Evolutionary conservation across 768 basidiomycete species (phyloP).

Genomic region (Polyporus arcularius): DNA sequence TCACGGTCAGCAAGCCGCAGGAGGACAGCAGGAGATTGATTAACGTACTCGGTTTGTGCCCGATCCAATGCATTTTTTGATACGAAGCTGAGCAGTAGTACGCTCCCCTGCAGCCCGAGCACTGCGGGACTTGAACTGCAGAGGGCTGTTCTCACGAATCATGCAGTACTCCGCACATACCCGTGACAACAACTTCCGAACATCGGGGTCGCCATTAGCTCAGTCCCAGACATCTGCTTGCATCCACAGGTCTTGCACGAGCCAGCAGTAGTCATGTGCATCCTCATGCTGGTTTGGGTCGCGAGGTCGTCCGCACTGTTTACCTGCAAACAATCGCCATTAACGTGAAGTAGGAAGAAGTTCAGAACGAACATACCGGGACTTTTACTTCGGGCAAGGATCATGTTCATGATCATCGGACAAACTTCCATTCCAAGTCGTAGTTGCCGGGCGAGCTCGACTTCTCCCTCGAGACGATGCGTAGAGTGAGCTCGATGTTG

Average conservation of each 20-base stretch:
- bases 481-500: constrained; percentile 42
- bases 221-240: constrained; percentile 42
- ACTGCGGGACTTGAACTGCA: constrained; percentile 43
- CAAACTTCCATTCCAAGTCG: constrained; percentile 35
- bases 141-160: constrained; percentile 32
- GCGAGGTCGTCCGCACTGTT: constrained; percentile 28
- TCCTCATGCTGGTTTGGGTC: constrained; percentile 40
- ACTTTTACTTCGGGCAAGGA: constrained; percentile 35
- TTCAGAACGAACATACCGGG: constrained; percentile 33
- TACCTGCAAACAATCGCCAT: constrained; percentile 20
- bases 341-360: not conserved
- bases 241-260: constrained; percentile 46
- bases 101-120: constrained; percentile 35
- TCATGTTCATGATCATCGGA: constrained; percentile 39
- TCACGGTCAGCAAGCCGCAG: no score
- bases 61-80: constrained; percentile 31
- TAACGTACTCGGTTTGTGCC: constrained; percentile 25
- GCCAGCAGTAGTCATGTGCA: constrained; percentile 47
- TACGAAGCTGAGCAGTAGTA: constrained; percentile 30
- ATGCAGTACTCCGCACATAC: constrained; percentile 36
- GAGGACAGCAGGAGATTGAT: no score
- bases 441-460: constrained; percentile 38
- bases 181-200: constrained; percentile 33
- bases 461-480: constrained; percentile 40
- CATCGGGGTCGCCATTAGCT: constrained; percentile 36